Evolutionary conservation across 257 asterid species (phyloP).

Genomic region (Phtheirospermum japonicum): DNA sequence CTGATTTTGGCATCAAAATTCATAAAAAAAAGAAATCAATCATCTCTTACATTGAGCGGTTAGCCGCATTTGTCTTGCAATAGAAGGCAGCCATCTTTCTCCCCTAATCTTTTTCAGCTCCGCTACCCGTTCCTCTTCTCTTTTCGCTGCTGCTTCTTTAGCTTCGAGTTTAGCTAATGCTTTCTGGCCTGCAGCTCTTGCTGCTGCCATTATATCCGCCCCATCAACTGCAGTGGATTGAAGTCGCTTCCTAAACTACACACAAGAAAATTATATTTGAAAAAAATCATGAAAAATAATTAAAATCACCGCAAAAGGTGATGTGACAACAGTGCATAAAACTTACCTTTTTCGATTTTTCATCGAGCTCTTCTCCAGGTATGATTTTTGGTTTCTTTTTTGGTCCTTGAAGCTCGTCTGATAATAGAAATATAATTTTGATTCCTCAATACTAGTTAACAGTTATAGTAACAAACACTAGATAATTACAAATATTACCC

Average conservation of each 20-base stretch:
- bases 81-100: conserved; percentile 81
- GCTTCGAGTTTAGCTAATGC: conserved; percentile 62
- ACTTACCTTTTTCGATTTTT: conserved; percentile 61
- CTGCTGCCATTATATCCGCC: conserved; percentile 51
- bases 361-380: conserved; percentile 63
- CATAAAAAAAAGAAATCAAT: neutral
- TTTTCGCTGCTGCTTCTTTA: conserved; percentile 61
- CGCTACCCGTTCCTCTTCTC: conserved; percentile 74
- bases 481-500: neutral
- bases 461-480: neutral
- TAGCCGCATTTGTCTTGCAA: conserved; percentile 47
- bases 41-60: conserved; percentile 22
- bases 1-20: neutral
- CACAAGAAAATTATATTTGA: neutral
- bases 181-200: conserved; percentile 49
- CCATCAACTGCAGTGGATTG: conserved; percentile 68
- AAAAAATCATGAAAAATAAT: neutral
- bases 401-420: conserved; percentile 62
- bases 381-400: conserved; percentile 61
- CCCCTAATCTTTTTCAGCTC: conserved; percentile 67
- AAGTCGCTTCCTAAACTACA: conserved; percentile 59
- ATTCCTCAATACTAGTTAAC: neutral
- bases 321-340: neutral
- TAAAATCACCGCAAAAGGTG: neutral
- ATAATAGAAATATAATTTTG: conserved; percentile 8